Percentiles rank a stretch among this genome's conserved stretches.
Conservation (phyloP, 805 yeast species). For the Tanozyma kutaoensis region DNA sequence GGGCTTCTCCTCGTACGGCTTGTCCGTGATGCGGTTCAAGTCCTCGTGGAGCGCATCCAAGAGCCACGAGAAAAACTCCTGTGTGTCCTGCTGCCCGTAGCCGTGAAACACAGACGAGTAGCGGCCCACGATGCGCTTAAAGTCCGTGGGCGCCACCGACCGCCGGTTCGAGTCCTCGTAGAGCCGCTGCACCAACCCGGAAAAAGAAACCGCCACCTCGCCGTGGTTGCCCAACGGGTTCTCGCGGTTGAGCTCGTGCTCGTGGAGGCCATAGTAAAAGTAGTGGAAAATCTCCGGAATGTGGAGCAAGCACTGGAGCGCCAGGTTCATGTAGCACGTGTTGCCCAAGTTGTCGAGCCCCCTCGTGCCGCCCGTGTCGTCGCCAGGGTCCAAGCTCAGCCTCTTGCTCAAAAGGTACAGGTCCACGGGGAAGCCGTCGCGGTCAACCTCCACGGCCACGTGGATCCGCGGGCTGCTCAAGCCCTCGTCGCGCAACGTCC, state of each 20-base stretch:
- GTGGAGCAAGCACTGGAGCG: slow-evolving; percentile 79
- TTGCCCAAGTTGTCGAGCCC: slow-evolving; percentile 73
- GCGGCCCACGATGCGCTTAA: slow-evolving; percentile 67
- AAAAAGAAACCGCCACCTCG: slow-evolving; percentile 67
- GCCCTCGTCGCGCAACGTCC: slow-evolving; percentile 18
- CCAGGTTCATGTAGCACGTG: slow-evolving; percentile 92
- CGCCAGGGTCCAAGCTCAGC: slow-evolving; percentile 3
- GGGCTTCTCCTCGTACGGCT: slow-evolving; percentile 85
- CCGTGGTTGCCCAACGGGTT: slow-evolving; percentile 88
- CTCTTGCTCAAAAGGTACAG: slow-evolving; percentile 2
- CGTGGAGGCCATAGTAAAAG: slow-evolving; percentile 48
- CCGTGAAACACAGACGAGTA: slow-evolving; percentile 70
- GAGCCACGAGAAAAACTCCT: slow-evolving; percentile 79
- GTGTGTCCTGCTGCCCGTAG: slow-evolving; percentile 84
- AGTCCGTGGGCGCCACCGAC: slow-evolving; percentile 44
- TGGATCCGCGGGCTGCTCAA: slow-evolving; percentile 11
- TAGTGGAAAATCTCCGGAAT: slow-evolving; percentile 73
- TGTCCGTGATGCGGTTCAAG: slow-evolving; percentile 64
- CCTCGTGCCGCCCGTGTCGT: slow-evolving; percentile 29
- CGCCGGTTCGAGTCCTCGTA: slow-evolving; percentile 20
- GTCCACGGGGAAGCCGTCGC: slow-evolving; percentile 12
- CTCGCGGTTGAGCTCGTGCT: slow-evolving; percentile 51
- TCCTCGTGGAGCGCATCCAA: slow-evolving; percentile 90
- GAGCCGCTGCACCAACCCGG: slow-evolving; percentile 45
- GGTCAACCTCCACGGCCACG: slow-evolving; percentile 13